phyloP scores from a whole-genome alignment of 2,329 filamentous ascomycete genomes.

The Penicillium polonicum region DNA sequence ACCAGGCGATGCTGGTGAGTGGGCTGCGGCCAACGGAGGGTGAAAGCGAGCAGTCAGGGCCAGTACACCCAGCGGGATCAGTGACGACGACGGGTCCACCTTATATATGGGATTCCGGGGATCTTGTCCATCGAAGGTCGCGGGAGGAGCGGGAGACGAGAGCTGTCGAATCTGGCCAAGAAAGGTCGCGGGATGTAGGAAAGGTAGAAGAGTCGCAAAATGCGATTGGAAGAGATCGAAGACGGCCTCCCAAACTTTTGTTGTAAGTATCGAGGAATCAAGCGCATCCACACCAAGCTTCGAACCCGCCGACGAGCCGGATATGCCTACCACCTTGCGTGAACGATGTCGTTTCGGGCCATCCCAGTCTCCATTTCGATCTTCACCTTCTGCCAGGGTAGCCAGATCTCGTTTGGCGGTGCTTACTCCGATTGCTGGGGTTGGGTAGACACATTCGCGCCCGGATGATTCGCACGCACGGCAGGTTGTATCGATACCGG shows the following conservation, averaged over 20 bases:
- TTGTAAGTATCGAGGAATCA: constrained; percentile 51
- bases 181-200: constrained; percentile 57
- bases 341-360: constrained; percentile 44
- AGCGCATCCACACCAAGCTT: constrained; percentile 46
- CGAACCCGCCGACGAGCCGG: constrained; percentile 32
- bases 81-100: constrained; percentile 43
- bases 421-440: constrained; percentile 40
- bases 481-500: constrained; percentile 68
- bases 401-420: constrained; percentile 41
- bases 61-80: constrained; percentile 57
- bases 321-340: constrained; percentile 36
- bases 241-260: constrained; percentile 57
- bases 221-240: constrained; percentile 60
- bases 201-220: constrained; percentile 57
- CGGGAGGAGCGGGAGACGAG: constrained; percentile 21
- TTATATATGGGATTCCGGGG: constrained; percentile 30
- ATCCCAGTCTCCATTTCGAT: constrained; percentile 44
- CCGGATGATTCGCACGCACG: constrained; percentile 70
- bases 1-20: constrained; percentile 46
- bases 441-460: constrained; percentile 70
- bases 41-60: constrained; percentile 58
- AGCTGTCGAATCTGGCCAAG: constrained; percentile 49
- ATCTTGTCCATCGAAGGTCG: constrained; percentile 26
- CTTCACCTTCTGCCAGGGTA: constrained; percentile 38
- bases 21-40: constrained; percentile 48